phyloP scores from a whole-genome alignment of 345 rosid genomes.

The Sisymbrium irio region DNA sequence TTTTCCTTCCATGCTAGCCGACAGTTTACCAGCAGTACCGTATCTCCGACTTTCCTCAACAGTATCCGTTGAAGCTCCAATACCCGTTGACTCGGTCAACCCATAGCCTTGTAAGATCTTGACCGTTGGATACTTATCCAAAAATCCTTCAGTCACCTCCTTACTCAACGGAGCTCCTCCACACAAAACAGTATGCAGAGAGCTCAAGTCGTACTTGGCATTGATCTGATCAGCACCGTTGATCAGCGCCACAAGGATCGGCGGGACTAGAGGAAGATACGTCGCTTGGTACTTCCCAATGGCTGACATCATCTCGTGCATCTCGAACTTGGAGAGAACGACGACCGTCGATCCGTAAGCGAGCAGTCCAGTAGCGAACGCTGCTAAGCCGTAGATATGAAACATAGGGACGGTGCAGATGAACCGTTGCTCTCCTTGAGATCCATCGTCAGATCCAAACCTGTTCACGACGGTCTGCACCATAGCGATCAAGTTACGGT shows the following conservation, averaged over 20 bases:
- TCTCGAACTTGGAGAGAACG: conserved; percentile 73
- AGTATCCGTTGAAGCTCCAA: conserved; percentile 64
- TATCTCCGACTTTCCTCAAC: conserved; percentile 67
- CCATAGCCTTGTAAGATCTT: conserved; percentile 78
- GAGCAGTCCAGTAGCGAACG: conserved; percentile 70
- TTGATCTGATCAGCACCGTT: conserved; percentile 52
- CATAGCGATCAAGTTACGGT: conserved; percentile 65
- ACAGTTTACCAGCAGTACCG: conserved; percentile 71
- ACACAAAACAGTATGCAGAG: conserved; percentile 48
- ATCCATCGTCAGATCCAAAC: conserved; percentile 47
- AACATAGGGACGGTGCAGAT: conserved; percentile 96
- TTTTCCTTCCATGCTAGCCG: conserved; percentile 70
- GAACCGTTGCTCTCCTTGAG: conserved; percentile 48
- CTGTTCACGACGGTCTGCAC: conserved; percentile 29
- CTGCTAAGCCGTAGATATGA: conserved; percentile 83
- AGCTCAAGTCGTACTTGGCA: conserved; percentile 61
- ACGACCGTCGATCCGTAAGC: conserved; percentile 71
- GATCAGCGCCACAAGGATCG: conserved; percentile 66
- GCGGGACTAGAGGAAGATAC: conserved; percentile 79
- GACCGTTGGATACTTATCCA: conserved; percentile 55
- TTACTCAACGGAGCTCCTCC: conserved; percentile 91
- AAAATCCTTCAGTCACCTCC: conserved; percentile 70
- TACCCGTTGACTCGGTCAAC: conserved; percentile 71
- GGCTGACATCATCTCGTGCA: conserved; percentile 71
- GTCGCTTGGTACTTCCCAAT: conserved; percentile 60